Evolutionary conservation across 495 filamentous ascomycete genomes (phyloP), one percentile per base, ranked within the genome.

Genomic region (Physcia stellaris): DNA sequence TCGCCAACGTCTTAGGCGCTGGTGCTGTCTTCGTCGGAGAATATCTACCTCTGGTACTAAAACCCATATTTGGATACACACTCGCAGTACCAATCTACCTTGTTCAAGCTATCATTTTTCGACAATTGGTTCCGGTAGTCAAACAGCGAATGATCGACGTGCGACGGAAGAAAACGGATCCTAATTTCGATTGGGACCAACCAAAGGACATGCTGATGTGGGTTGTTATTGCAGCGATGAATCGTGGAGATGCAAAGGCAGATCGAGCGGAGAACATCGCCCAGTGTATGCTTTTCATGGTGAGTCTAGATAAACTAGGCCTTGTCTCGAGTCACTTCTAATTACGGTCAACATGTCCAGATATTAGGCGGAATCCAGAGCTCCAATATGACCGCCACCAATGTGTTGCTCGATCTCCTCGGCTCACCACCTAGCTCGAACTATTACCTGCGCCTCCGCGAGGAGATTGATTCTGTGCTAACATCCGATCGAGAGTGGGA

Each of bases 391-490:
- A n/a, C n/a, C 2, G 35, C 41, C 6, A 38, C 27, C n/a, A 44
- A 44, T 21, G 28, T 20, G 5, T 27, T 39, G 15, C 19, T 40
- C 12, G 41, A 44, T 32, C 34, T 44, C 21, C 4, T 44, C 5
- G 33, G 35, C 41, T 44, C 41, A 4, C 7, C 24, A 12, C 28
- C 26, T n/a, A 30, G 32, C 1, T 0, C 23, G 11, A 9, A 17
- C 5, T 24, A 30, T 22, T 44, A 22, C 11, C 13, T 38, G 19
- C 39, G 20, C 18, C 15, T 39, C 7, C 41, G 34, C 5, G 41
- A 44, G 13, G 41, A 44, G 24, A 30, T 35, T 4, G 36, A 13
- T 16, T 9, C 3, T 4, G 16, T 34, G 12, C 36, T 44, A 11
- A 6, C 19, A 15, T 19, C 19, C 6, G 27, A 23, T 1, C 24